Conservation (phyloP, 306 rosid genomes). For the Casuarina equisetifolia region DNA sequence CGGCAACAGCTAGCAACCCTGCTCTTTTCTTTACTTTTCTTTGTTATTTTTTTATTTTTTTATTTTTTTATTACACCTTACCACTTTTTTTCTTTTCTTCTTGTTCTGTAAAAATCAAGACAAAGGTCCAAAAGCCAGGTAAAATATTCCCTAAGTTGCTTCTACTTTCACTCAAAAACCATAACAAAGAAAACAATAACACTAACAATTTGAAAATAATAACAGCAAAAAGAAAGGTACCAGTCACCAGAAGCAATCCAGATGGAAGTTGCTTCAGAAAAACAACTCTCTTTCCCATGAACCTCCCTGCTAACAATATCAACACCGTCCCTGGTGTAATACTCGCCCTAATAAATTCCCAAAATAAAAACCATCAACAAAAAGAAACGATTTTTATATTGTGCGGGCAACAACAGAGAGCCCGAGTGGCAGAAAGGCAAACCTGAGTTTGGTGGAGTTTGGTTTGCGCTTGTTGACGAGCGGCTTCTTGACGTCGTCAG, state of each 20-base stretch:
- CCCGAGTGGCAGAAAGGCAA: not conserved
- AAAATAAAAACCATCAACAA: not conserved
- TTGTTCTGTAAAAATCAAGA: not conserved
- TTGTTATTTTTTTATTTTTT: too few relatives aligned
- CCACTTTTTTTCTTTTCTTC: too few relatives aligned
- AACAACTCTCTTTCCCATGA: slow-evolving; percentile 45
- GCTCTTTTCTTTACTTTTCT: not conserved
- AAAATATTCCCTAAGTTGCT: too few relatives aligned
- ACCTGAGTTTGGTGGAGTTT: slow-evolving; percentile 43
- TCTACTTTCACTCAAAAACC: too few relatives aligned
- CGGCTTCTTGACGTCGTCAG: slow-evolving; percentile 40
- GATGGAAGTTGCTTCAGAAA: slow-evolving; percentile 39
- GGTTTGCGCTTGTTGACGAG: slow-evolving; percentile 36
- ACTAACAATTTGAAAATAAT: not conserved
- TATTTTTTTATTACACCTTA: too few relatives aligned
- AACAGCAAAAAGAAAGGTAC: not conserved
- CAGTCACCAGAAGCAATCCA: slow-evolving; percentile 41
- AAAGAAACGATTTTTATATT: too few relatives aligned
- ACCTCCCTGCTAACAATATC: slow-evolving; percentile 40
- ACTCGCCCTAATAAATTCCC: slow-evolving; percentile 19
- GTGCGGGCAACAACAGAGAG: not conserved
- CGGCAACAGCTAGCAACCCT: too few relatives aligned
- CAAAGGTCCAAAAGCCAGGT: not conserved
- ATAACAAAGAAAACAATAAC: not conserved
- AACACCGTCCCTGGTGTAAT: slow-evolving; percentile 40